Conservation (phyloP, 2,329 filamentous ascomycete genomes). For the Colletotrichum sp. region DNA sequence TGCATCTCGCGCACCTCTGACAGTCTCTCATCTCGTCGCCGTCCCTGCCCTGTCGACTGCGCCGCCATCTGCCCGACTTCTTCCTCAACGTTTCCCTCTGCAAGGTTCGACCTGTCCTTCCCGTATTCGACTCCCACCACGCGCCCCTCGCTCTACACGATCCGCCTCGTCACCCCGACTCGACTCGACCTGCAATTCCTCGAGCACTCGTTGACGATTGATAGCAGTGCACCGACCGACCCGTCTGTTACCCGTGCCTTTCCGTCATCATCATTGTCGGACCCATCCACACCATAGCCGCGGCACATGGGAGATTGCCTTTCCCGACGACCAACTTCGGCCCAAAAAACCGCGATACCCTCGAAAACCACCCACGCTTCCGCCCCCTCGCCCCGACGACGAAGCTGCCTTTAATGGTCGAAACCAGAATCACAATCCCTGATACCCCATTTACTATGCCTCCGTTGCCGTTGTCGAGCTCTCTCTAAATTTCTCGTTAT, state of each 20-base stretch:
- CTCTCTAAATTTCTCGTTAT: not conserved
- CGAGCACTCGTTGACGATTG: not conserved
- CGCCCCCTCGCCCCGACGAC: not conserved
- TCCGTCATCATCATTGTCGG: not conserved
- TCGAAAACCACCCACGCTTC: not conserved
- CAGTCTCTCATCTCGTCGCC: not conserved
- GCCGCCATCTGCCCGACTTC: not conserved
- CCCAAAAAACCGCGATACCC: slow-evolving; percentile 11
- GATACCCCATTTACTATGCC: slow-evolving; percentile 5
- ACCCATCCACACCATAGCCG: not conserved
- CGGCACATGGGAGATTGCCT: slow-evolving; percentile 11
- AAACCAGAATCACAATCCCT: not conserved
- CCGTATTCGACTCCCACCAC: not conserved
- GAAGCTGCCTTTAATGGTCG: not conserved
- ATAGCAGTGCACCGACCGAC: not conserved
- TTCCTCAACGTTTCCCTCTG: not conserved
- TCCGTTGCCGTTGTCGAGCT: not conserved
- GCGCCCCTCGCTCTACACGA: not conserved
- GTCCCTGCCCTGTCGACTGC: not conserved
- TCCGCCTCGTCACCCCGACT: not conserved
- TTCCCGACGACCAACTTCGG: not conserved
- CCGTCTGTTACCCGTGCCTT: not conserved
- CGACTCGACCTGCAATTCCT: not conserved
- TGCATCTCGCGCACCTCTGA: not conserved
- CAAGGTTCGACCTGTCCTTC: not conserved